These are phyloP conservation scores for Hortaea sp. DNA, from an alignment of 2,329 filamentous ascomycete species.

Conservation along the genomic window DNA sequence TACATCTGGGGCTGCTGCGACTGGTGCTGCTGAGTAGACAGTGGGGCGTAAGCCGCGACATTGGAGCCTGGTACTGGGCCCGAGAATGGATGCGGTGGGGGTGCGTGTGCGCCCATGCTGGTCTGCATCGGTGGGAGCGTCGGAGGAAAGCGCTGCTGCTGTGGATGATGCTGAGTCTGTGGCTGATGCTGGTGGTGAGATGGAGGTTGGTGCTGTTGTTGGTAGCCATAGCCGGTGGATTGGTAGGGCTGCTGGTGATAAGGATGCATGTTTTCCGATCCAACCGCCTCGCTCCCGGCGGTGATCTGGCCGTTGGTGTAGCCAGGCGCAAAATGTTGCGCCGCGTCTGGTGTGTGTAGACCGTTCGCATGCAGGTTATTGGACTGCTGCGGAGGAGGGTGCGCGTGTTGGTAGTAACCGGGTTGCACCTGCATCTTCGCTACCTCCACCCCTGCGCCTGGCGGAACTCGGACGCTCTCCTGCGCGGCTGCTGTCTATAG, in stretches of 20 bases:
- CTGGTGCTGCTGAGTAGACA: neutral
- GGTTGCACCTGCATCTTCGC: conserved; percentile 3
- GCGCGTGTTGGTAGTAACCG: conserved; percentile 1
- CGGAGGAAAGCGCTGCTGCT: conserved; percentile 5
- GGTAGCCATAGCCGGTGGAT: conserved; percentile 7
- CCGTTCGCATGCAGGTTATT: conserved; percentile 2
- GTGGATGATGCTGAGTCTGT: neutral
- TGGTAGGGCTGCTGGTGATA: conserved; percentile 8
- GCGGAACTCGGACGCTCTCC: neutral
- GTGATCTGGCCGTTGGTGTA: conserved; percentile 12
- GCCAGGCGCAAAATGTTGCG: conserved; percentile 4
- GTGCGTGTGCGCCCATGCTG: conserved; percentile 1
- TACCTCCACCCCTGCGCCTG: no score
- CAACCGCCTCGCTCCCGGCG: neutral
- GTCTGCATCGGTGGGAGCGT: conserved; percentile 3
- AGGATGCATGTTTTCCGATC: conserved; percentile 13
- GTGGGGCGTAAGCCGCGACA: neutral
- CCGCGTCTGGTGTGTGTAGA: neutral
- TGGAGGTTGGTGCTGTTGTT: conserved; percentile 9
- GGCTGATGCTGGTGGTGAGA: neutral
- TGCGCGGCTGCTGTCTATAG: neutral
- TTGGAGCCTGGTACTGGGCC: neutral
- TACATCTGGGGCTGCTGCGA: neutral
- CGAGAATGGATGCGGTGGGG: neutral
- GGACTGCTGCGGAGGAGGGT: neutral